A percentile compares a stretch with the other conserved stretches of the same genome.
phyloP scores from a whole-genome alignment of 2,329 filamentous ascomycete species.

The Phialemonium atrogriseum region DNA sequence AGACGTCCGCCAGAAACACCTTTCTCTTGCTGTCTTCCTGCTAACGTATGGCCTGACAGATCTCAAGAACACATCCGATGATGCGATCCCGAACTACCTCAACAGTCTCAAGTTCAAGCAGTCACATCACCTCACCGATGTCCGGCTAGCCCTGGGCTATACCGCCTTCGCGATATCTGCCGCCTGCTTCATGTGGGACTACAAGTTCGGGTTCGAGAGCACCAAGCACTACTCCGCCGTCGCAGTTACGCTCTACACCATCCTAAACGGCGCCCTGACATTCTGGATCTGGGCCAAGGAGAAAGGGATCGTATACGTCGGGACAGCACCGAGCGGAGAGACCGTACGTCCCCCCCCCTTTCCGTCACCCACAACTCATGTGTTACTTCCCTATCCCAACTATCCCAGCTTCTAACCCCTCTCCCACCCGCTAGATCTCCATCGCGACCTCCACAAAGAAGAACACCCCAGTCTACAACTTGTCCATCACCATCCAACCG shows the following conservation, averaged over 20 bases:
- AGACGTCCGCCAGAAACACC: conserved; percentile 9
- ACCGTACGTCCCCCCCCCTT: conserved; percentile 38
- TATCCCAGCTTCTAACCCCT: background rate
- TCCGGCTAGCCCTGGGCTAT: conserved; percentile 79
- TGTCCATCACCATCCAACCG: conserved; percentile 52
- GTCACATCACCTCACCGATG: conserved; percentile 70
- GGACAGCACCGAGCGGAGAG: conserved; percentile 55
- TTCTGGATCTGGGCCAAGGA: conserved; percentile 83
- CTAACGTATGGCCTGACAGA: no score
- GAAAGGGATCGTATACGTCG: conserved; percentile 73
- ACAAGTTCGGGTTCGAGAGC: conserved; percentile 77
- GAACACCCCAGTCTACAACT: conserved; percentile 70
- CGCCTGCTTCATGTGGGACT: conserved; percentile 85
- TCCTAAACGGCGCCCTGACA: conserved; percentile 70
- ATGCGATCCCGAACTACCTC: conserved; percentile 89
- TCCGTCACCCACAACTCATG: no score
- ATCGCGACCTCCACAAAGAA: conserved; percentile 70
- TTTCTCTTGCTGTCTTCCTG: conserved; percentile 3
- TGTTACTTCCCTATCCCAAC: conserved; percentile 2
- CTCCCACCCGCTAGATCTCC: conserved; percentile 47
- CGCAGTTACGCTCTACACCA: conserved; percentile 71
- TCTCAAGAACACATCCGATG: conserved; percentile 93
- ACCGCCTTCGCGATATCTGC: conserved; percentile 70
- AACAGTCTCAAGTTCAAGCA: conserved; percentile 80
- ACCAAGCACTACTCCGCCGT: conserved; percentile 75